Evolutionary conservation across 208 protist genomes (phyloP), one percentile per base, ranked within the genome.

Genomic region (Phytomonas francai): DNA sequence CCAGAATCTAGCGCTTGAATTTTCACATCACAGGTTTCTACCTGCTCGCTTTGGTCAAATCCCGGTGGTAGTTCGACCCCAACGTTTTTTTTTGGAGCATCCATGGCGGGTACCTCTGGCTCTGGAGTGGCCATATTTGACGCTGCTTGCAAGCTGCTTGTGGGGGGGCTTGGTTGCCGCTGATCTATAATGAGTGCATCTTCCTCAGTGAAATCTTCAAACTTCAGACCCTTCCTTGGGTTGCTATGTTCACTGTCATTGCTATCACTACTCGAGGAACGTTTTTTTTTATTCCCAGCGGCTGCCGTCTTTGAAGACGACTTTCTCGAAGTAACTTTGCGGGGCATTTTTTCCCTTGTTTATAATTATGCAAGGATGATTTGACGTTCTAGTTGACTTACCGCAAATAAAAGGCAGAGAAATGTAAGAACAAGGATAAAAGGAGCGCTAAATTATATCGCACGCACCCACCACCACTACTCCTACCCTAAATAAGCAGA

Each of bases 311-410:
- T 54, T 22, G 19, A 54, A 54, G 45, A 25, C 45, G 65, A 71
- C 65, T 65, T 77, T 67, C 73, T 74, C 12, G 67, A 71, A 0
- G 59, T 19, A 42, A 32, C 64, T 39, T 75, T 80, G 60, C 66
- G 51, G 22, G 75, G 71, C 75, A 76, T 80, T 22, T 25, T 29
- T 66, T 14, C 59, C 51, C 54, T 66, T 33, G 22, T 19, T 28
- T 63, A 54, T 54, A 25, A 22, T 54, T 54, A 25, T 54, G 16
- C 6, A 25, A 54, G 45, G 45, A 25, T 54, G 25, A 54, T 25
- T 54, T 25, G 19, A 54, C 45, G 45, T 54, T 25, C 45, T 54
- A 54, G 0, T 54, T 25, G 19, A 25, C 45, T 54, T 54, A 25
- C 45, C 8, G 25, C 6, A 54, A 54, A 54, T 54, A 54, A 54